Base-by-base conservation (phyloP, 2,329 filamentous ascomycete species). In the Lasiodiplodia theobromae region DNA sequence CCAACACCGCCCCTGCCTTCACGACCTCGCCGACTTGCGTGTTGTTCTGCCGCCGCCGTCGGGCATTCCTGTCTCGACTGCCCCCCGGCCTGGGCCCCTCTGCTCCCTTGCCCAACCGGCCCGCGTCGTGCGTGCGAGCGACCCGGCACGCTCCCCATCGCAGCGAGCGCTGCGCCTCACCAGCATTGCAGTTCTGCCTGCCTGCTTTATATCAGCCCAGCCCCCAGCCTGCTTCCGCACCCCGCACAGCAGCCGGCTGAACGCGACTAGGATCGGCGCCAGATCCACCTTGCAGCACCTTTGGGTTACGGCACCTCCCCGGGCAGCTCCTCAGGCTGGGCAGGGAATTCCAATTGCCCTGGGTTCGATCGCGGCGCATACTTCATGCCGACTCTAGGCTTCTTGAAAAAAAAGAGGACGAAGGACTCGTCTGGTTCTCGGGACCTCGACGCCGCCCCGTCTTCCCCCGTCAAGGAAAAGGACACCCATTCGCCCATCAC, bases 371-470 rank as follows among this genome's bases (percentile, higher is more conserved):
- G 77, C 77, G 72, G 44, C 44, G 54, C 54, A 57, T 38, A 38
- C 34, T 74, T 76, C 82, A 98, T 99, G 96, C 96, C 94, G 90
- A 92, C 89, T 82, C 88, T 97, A 86, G 93, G 93, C 82, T 94
- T 97, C 80, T 89, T 98, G 80, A 97, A 97, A 88, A 98, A 97
- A 89, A 97, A 97, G 88, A 91, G 94, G 88, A 97, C 94, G 84
- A 96, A 94, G 89, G 94, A 97, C 85, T 92, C 89, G 76, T 81
- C 83, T 74, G 81, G 80, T 79, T 80, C 81, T 74, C 86, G 84
- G 78, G 86, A 89, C 80, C 81, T 86, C 78, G 88, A 90, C 79
- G 86, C 44, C 44, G 44, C 88, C 79, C 89, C 92, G 79, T 87
- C 86, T 74, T 88, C 89, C 77, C 86, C 89, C 76, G 86, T 86